A percentile compares a stretch with the other conserved stretches of the same genome.
phyloP scores from a whole-genome alignment of 495 filamentous ascomycete genomes.

The Aspergillus saccharolyticus region DNA sequence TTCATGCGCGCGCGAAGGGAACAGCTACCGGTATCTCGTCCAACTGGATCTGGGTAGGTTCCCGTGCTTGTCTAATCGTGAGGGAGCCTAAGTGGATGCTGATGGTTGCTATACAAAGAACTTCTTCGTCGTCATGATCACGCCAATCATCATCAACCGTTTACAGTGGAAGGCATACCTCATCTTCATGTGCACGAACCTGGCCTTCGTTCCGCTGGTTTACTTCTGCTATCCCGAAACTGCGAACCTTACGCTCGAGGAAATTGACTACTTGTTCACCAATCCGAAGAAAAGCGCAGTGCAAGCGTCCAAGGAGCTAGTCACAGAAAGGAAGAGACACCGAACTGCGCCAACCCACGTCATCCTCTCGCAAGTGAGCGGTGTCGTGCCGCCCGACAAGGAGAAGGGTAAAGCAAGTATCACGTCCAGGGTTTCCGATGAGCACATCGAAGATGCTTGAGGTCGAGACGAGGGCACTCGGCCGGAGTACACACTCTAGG shows the following conservation, averaged over 20 bases:
- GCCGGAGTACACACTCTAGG: no score
- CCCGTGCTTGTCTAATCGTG: not conserved
- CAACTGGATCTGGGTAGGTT: slow-evolving; percentile 39
- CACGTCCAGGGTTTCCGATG: slow-evolving; percentile 2
- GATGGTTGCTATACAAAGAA: slow-evolving; percentile 24
- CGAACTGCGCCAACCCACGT: slow-evolving; percentile 4
- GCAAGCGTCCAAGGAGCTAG: slow-evolving; percentile 14
- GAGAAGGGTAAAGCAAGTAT: not conserved
- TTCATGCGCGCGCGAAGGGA: slow-evolving; percentile 38
- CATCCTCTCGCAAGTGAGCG: not conserved
- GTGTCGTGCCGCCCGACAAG: not conserved
- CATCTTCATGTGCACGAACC: slow-evolving; percentile 56
- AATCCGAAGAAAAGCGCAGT: slow-evolving; percentile 13
- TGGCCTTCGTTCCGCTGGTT: slow-evolving; percentile 39
- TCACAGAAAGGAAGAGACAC: slow-evolving; percentile 14
- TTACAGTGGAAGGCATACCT: slow-evolving; percentile 57
- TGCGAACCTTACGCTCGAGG: slow-evolving; percentile 39
- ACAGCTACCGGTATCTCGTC: slow-evolving; percentile 38
- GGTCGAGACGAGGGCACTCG: not conserved
- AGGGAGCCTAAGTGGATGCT: not conserved
- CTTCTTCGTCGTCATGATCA: slow-evolving; percentile 57
- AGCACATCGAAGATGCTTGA: slow-evolving; percentile 10
- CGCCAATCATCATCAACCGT: slow-evolving; percentile 48
- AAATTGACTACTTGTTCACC: slow-evolving; percentile 32
- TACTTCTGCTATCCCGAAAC: slow-evolving; percentile 45